A percentile compares a stretch with the other conserved stretches of the same genome.
Evolutionary conservation across 1,139 yeast species (phyloP).

Genomic region (Lodderomyces orthopsilosis): DNA sequence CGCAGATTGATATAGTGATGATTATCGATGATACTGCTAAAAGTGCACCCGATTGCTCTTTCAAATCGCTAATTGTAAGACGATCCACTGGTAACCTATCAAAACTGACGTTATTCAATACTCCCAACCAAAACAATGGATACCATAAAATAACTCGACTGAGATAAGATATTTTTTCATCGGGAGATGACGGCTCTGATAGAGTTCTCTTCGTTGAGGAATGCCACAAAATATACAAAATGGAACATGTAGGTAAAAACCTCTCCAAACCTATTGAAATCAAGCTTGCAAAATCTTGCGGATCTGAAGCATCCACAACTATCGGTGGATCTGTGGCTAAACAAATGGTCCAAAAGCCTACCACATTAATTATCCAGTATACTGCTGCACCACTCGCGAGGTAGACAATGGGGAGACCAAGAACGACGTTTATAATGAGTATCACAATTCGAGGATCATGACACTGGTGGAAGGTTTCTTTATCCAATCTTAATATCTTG

Average conservation of each 20-base stretch:
- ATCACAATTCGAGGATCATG: conserved; percentile 64
- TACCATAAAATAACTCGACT: conserved; percentile 68
- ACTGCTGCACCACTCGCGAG: conserved; percentile 53
- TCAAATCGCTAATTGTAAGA: conserved; percentile 66
- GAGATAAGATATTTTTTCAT: conserved; percentile 37
- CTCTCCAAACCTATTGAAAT: conserved; percentile 72
- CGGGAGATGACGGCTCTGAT: conserved; percentile 11
- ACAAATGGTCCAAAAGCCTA: conserved; percentile 86
- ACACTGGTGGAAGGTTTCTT: conserved; percentile 44
- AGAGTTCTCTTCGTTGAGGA: conserved; percentile 44
- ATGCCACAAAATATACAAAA: conserved; percentile 71
- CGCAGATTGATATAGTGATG: conserved; percentile 48
- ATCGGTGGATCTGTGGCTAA: conserved; percentile 84
- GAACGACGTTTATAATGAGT: conserved; percentile 53
- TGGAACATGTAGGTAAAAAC: conserved; percentile 70
- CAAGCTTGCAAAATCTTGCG: conserved; percentile 55
- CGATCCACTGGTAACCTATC: conserved; percentile 88
- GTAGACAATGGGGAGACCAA: conserved; percentile 60
- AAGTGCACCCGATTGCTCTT: conserved; percentile 74
- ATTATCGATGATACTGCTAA: conserved; percentile 57
- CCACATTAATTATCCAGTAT: conserved; percentile 59
- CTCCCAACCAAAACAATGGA: conserved; percentile 80
- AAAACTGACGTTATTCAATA: conserved; percentile 82
- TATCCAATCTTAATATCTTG: conserved; percentile 26
- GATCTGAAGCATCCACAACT: conserved; percentile 50